phyloP scores from a whole-genome alignment of 306 rosid species.

The Lagenaria siceraria region DNA sequence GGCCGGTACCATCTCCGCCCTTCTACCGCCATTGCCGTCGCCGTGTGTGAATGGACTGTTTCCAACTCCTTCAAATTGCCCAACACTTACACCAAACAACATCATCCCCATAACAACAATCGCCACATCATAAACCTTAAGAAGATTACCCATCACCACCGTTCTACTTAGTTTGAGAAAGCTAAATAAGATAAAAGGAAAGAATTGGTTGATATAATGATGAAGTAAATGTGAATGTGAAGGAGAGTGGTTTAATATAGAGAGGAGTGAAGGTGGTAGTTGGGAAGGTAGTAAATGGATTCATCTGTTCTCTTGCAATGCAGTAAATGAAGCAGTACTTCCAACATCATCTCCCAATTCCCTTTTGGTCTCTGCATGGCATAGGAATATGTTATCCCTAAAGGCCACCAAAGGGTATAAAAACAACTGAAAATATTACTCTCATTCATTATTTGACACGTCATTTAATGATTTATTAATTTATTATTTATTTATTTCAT shows the following conservation, averaged over 20 bases:
- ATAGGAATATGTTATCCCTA: too few species aligned
- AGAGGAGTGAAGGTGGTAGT: conserved; percentile 23
- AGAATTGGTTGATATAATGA: background rate
- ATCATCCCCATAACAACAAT: conserved; percentile 14
- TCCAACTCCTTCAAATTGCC: conserved; percentile 20
- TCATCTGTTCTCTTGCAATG: conserved; percentile 36
- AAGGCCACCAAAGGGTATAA: too few species aligned
- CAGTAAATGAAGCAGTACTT: conserved; percentile 18
- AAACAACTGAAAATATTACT: too few species aligned
- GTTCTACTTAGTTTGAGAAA: background rate
- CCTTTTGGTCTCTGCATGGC: background rate
- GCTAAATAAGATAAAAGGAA: too few species aligned
- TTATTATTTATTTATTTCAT: too few species aligned
- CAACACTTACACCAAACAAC: conserved; percentile 8
- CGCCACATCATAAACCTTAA: conserved; percentile 3
- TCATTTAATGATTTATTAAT: too few species aligned
- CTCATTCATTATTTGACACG: too few species aligned
- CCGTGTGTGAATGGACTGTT: background rate
- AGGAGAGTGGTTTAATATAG: conserved; percentile 10
- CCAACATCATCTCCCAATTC: background rate
- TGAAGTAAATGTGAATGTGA: too few species aligned
- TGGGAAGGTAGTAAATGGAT: conserved; percentile 44
- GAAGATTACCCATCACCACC: conserved; percentile 26
- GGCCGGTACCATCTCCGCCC: conserved; percentile 62
- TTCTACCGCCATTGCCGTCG: background rate